Percentiles rank a stretch among this genome's conserved stretches.
These are phyloP conservation scores for Solanum clarkiae DNA, from an alignment of 257 asterid species.

Conservation along the genomic window DNA sequence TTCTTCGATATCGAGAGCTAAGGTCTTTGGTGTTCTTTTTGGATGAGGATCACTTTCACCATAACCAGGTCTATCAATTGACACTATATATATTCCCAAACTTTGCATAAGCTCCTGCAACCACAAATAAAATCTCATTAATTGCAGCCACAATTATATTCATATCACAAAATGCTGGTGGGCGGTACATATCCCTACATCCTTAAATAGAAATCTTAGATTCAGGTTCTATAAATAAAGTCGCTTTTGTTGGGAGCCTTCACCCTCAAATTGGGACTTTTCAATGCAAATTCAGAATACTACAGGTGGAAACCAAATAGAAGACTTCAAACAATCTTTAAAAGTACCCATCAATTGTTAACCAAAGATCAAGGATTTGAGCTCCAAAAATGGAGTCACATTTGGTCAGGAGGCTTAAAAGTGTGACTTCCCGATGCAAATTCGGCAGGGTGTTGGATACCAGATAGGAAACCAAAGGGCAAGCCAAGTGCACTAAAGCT, in stretches of 20 bases:
- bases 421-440: neutral
- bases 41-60: conserved; percentile 94
- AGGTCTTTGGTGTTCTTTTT: conserved; percentile 37
- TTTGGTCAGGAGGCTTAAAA: neutral
- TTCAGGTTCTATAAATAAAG: neutral
- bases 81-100: conserved; percentile 54
- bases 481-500: too few species aligned
- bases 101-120: conserved; percentile 51
- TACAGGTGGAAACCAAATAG: neutral
- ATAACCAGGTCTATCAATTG: conserved; percentile 91
- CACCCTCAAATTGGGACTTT: neutral
- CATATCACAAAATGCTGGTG: too few species aligned
- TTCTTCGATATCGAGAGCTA: conserved; percentile 66
- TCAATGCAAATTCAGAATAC: neutral
- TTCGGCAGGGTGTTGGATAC: neutral
- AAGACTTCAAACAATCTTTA: neutral
- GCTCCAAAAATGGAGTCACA: neutral
- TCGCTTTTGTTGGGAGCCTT: neutral
- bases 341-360: neutral
- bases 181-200: neutral
- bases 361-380: neutral
- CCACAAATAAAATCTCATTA: neutral
- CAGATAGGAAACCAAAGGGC: too few species aligned
- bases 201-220: neutral
- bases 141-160: neutral